Evolutionary conservation across 176 grass and related monocot species (phyloP).

Genomic region (Cymbopogon citratus): DNA sequence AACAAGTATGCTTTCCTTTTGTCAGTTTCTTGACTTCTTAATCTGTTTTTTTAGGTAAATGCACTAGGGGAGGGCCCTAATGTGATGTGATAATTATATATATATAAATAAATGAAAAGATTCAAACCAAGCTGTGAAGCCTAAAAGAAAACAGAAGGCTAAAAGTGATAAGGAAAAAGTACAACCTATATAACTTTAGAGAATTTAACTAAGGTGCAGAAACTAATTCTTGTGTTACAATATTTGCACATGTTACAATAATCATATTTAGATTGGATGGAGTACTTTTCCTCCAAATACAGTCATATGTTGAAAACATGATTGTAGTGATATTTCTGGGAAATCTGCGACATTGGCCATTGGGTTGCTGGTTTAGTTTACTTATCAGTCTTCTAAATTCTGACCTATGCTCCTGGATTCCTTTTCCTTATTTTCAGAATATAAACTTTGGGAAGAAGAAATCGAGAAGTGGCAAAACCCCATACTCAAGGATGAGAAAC

Average conservation of each 20-base stretch:
- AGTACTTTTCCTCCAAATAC: background rate
- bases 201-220: too few relatives aligned
- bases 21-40: constrained; percentile 11
- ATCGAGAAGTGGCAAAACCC: constrained; percentile 99
- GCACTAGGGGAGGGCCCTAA: background rate
- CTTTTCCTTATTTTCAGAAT: constrained; percentile 45
- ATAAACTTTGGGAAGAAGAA: constrained; percentile 94
- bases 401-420: constrained; percentile 13
- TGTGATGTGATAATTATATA: background rate
- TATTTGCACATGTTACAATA: background rate
- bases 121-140: background rate
- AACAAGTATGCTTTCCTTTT: constrained; percentile 58
- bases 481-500: constrained; percentile 68
- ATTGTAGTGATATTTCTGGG: background rate
- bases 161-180: background rate
- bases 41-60: background rate
- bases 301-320: background rate
- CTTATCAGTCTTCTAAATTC: background rate
- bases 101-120: background rate
- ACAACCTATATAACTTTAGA: background rate
- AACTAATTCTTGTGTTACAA: background rate
- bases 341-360: background rate
- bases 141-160: background rate
- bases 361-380: background rate
- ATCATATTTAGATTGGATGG: background rate